These are phyloP conservation scores for Westerdykella aurantiaca DNA, from an alignment of 2,329 filamentous ascomycete species.

Conservation along the genomic window DNA sequence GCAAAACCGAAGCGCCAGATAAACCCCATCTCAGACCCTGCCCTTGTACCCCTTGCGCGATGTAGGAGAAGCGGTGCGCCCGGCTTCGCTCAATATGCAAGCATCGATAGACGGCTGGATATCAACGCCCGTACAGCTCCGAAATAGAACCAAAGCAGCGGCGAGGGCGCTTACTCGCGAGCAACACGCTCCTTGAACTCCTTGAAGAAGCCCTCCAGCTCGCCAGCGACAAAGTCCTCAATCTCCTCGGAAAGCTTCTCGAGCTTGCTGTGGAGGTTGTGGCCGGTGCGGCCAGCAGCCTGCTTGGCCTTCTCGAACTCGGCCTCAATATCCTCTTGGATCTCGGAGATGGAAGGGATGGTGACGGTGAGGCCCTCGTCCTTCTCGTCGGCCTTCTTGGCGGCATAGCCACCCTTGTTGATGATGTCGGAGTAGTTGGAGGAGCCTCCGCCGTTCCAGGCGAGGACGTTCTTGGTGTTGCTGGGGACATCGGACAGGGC, in stretches of 20 bases:
- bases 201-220: slow-evolving; percentile 51
- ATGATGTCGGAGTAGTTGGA: slow-evolving; percentile 86
- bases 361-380: slow-evolving; percentile 36
- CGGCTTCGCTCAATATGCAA: slow-evolving; percentile 8
- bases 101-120: slow-evolving; percentile 8
- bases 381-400: slow-evolving; percentile 26
- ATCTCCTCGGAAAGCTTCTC: slow-evolving; percentile 43
- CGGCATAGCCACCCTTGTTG: slow-evolving; percentile 64
- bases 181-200: slow-evolving; percentile 41
- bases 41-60: no score
- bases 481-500: slow-evolving; percentile 75
- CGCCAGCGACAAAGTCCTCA: slow-evolving; percentile 45
- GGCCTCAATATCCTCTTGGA: slow-evolving; percentile 32
- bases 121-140: slow-evolving; percentile 2
- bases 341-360: slow-evolving; percentile 33
- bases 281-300: slow-evolving; percentile 37
- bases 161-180: slow-evolving; percentile 24
- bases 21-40: neutral
- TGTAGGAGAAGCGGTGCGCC: no score
- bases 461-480: slow-evolving; percentile 88
- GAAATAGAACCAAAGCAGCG: neutral
- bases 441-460: slow-evolving; percentile 96
- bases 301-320: slow-evolving; percentile 34
- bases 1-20: neutral
- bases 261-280: slow-evolving; percentile 44